These are phyloP conservation scores for Scleromitrula shiraiana DNA, from an alignment of 2,329 filamentous ascomycete genomes.

Conservation along the genomic window DNA sequence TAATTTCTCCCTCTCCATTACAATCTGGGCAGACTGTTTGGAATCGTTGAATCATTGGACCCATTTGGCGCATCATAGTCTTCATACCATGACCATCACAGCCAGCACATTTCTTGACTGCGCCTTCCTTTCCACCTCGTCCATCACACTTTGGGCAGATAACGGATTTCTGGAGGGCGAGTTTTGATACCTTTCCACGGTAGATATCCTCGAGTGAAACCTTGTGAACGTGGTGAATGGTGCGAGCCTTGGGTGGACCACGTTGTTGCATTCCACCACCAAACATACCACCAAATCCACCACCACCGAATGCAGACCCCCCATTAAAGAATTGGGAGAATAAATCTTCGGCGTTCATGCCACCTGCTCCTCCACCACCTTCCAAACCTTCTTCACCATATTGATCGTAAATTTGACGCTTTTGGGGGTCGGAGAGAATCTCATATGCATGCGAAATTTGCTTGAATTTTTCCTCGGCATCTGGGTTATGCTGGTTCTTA, in stretches of 20 bases:
- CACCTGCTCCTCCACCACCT: constrained; percentile 67
- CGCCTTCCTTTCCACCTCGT: constrained; percentile 91
- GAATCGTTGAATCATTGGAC: constrained; percentile 99
- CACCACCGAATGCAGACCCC: constrained; percentile 56
- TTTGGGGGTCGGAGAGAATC: constrained; percentile 83
- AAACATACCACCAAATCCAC: constrained; percentile 69
- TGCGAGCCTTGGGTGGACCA: constrained; percentile 81
- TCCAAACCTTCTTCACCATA: constrained; percentile 97
- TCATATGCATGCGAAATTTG: constrained; percentile 95
- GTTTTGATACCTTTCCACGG: constrained; percentile 93
- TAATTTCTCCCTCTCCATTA: constrained; percentile 92
- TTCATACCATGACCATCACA: constrained; percentile 97
- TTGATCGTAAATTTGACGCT: constrained; percentile 88
- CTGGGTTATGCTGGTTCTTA: constrained; percentile 92
- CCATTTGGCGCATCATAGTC: constrained; percentile 99
- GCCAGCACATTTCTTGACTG: constrained; percentile 85
- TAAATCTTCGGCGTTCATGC: constrained; percentile 93
- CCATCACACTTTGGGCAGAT: constrained; percentile 94
- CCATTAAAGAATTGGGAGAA: constrained; percentile 95
- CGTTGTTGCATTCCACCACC: constrained; percentile 67
- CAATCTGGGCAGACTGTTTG: constrained; percentile 98
- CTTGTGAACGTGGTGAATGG: constrained; percentile 97
- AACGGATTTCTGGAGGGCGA: constrained; percentile 93
- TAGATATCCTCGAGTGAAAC: constrained; percentile 97
- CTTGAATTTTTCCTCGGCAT: constrained; percentile 96